Conservation (phyloP, 1,139 yeast genomes). For the Kazachstania sp. region DNA sequence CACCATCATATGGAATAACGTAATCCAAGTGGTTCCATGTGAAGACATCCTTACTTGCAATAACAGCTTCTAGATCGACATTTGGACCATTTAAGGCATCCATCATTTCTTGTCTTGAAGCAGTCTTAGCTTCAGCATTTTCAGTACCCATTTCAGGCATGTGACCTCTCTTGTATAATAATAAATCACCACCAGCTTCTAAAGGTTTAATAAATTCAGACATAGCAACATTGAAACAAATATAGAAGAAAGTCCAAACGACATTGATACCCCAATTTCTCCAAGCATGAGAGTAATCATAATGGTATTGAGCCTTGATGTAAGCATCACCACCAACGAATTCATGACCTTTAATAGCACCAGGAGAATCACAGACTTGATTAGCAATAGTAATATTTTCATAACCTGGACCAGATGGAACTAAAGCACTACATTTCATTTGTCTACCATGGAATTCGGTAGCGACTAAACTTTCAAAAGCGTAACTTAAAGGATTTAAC, state of each 20-base stretch:
- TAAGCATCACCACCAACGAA: constrained; percentile 45
- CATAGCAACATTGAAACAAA: constrained; percentile 38
- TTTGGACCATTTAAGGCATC: constrained; percentile 35
- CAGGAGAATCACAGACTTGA: constrained; percentile 42
- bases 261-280: constrained; percentile 55
- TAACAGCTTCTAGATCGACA: constrained; percentile 34
- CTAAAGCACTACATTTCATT: constrained; percentile 40
- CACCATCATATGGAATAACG: constrained; percentile 44
- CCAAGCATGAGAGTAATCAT: constrained; percentile 49
- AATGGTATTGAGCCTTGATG: constrained; percentile 34
- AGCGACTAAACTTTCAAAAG: constrained; percentile 48
- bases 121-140: constrained; percentile 37
- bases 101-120: constrained; percentile 39
- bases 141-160: constrained; percentile 39
- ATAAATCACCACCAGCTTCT: constrained; percentile 50
- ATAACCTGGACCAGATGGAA: constrained; percentile 51
- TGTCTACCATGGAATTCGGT: constrained; percentile 48
- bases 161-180: constrained; percentile 48
- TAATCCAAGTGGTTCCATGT: constrained; percentile 49
- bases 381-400: constrained; percentile 34
- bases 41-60: constrained; percentile 38
- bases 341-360: constrained; percentile 39
- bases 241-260: constrained; percentile 47
- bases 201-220: constrained; percentile 47
- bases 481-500: constrained; percentile 49